Evolutionary conservation across 2,329 filamentous ascomycete species (phyloP).

Genomic region (Diaporthe nobilis): DNA sequence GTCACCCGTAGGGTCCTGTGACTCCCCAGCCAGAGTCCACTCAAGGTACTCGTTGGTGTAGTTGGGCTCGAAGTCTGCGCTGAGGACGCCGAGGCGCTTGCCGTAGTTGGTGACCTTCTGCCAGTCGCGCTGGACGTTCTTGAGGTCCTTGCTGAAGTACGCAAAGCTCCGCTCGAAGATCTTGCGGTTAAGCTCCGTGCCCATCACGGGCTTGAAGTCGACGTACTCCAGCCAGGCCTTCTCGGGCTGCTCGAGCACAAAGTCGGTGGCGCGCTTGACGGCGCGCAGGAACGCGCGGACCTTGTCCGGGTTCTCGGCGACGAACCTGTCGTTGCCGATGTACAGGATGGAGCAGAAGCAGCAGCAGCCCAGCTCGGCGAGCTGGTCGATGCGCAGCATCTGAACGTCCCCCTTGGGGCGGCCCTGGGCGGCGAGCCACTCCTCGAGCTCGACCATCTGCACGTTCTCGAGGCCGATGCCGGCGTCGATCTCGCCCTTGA

Average conservation of each 20-base stretch:
- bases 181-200: constrained; percentile 77
- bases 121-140: constrained; percentile 84
- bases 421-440: constrained; percentile 77
- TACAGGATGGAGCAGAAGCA: constrained; percentile 88
- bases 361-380: constrained; percentile 84
- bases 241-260: constrained; percentile 74
- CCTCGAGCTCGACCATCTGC: constrained; percentile 86
- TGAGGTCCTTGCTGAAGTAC: constrained; percentile 81
- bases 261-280: constrained; percentile 81
- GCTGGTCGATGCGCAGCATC: constrained; percentile 86
- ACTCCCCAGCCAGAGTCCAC: constrained; percentile 76
- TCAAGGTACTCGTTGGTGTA: constrained; percentile 80
- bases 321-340: constrained; percentile 82
- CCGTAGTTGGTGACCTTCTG: constrained; percentile 83
- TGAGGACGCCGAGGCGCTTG: constrained; percentile 78
- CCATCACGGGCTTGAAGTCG: constrained; percentile 80
- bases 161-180: constrained; percentile 85
- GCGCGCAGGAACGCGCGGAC: constrained; percentile 78
- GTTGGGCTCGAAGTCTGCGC: constrained; percentile 76
- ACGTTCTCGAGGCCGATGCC: constrained; percentile 83
- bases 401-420: constrained; percentile 77
- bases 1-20: constrained; percentile 76
- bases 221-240: constrained; percentile 78
- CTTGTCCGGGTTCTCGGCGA: constrained; percentile 75
- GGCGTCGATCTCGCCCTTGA: constrained; percentile 79